Conservation (phyloP, 257 asterid genomes). For the Capsicum pubescens region DNA sequence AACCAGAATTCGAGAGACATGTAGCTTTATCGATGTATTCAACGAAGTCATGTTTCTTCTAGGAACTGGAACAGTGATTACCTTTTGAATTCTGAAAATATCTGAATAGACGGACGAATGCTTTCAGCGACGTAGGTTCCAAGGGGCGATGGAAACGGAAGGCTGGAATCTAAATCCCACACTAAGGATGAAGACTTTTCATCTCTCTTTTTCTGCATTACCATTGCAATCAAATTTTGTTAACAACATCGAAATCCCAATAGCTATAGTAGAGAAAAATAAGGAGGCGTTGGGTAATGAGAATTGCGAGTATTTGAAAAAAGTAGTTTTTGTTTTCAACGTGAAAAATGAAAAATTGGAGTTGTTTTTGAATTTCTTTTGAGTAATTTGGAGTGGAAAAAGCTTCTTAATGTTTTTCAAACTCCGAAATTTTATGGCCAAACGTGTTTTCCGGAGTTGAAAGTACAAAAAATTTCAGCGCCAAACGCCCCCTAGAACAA, state of each 20-base stretch:
- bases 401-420: no score
- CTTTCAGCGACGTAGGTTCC: conserved; percentile 65
- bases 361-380: no score
- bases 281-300: no score
- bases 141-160: conserved; percentile 78
- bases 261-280: neutral
- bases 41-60: conserved; percentile 9
- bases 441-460: no score
- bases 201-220: conserved; percentile 67
- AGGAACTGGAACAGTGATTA: conserved; percentile 33
- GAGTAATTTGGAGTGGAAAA: no score
- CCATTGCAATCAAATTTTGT: conserved; percentile 11
- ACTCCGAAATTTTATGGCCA: no score
- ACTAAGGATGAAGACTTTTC: conserved; percentile 61
- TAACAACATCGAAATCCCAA: conserved; percentile 17
- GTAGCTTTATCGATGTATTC: neutral
- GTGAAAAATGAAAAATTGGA: no score
- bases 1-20: neutral
- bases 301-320: no score
- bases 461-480: no score
- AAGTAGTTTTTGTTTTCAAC: no score
- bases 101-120: conserved; percentile 75
- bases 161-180: conserved; percentile 96
- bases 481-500: neutral
- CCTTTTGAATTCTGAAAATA: conserved; percentile 86